phyloP scores from a whole-genome alignment of 495 filamentous ascomycete species.

The Articulospora tetracladia region DNA sequence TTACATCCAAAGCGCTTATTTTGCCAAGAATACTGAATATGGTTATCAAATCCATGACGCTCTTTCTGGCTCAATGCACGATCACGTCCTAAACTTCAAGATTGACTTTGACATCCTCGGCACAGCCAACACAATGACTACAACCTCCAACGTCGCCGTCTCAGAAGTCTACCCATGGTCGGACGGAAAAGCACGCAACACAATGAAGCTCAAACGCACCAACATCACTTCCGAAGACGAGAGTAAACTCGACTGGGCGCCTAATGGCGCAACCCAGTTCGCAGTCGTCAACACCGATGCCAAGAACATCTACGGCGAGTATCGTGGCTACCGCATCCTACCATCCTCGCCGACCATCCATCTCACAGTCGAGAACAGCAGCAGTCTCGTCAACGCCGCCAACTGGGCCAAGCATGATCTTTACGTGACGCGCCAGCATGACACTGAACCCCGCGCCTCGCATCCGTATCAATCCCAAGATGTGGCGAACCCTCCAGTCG shows the following conservation, averaged over 20 bases:
- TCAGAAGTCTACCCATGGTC: conserved; percentile 11
- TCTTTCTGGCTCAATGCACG: conserved; percentile 52
- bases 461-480: conserved; percentile 45
- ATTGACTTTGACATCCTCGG: conserved; percentile 51
- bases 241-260: conserved; percentile 38
- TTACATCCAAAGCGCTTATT: conserved; percentile 53
- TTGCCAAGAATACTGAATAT: conserved; percentile 46
- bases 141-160: background rate
- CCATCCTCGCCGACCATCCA: conserved; percentile 39
- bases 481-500: conserved; percentile 42
- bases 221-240: conserved; percentile 39
- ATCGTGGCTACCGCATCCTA: conserved; percentile 50
- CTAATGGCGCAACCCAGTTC: conserved; percentile 44
- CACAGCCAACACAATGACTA: conserved; percentile 35
- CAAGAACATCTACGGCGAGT: conserved; percentile 46
- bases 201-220: conserved; percentile 28
- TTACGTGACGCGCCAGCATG: conserved; percentile 46
- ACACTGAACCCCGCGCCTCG: conserved; percentile 46
- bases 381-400: conserved; percentile 38
- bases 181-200: conserved; percentile 1
- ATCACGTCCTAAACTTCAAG: conserved; percentile 57
- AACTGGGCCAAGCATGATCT: conserved; percentile 45
- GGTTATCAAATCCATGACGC: conserved; percentile 53
- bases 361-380: conserved; percentile 43
- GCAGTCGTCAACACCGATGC: conserved; percentile 41